Percentiles rank a stretch among this genome's conserved stretches.
phyloP scores from a whole-genome alignment of 2,329 filamentous ascomycete genomes.

The Alternaria brassicae region DNA sequence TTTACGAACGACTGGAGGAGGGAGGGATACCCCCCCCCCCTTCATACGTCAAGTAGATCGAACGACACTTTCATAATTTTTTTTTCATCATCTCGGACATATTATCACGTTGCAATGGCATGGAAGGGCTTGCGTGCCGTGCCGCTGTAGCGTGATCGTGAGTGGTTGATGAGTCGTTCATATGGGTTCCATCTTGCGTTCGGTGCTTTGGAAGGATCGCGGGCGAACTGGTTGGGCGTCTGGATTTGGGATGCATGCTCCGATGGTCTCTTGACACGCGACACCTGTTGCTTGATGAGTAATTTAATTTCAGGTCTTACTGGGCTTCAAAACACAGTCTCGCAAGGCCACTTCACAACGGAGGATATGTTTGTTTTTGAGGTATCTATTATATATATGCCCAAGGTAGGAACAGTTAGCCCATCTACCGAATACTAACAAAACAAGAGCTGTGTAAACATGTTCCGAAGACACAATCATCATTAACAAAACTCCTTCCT shows the following conservation, averaged over 20 bases:
- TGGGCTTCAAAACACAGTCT: neutral
- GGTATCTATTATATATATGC: constrained; percentile 6
- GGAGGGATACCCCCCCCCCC: constrained; percentile 6
- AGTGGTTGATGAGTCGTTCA: neutral
- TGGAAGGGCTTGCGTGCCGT: constrained; percentile 4
- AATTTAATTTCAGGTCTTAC: neutral
- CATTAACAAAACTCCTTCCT: neutral
- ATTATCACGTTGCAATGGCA: neutral
- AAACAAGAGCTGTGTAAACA: constrained; percentile 2
- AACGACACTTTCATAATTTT: neutral
- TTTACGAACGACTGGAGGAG: constrained; percentile 7
- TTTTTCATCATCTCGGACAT: neutral
- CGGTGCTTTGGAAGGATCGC: neutral
- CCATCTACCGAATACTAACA: constrained; percentile 3
- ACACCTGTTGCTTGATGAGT: neutral
- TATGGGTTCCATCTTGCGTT: neutral
- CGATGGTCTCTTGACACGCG: neutral
- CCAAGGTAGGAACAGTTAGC: neutral
- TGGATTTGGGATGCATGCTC: constrained; percentile 5
- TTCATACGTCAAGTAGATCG: neutral
- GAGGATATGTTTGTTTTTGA: neutral
- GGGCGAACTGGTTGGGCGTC: neutral
- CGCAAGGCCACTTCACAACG: neutral
- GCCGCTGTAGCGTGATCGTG: neutral
- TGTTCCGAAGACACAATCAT: constrained; percentile 13